Percentiles rank a stretch among this genome's conserved stretches.
Conservation (phyloP, 2,329 filamentous ascomycete genomes). For the Neofusicoccum sp. region DNA sequence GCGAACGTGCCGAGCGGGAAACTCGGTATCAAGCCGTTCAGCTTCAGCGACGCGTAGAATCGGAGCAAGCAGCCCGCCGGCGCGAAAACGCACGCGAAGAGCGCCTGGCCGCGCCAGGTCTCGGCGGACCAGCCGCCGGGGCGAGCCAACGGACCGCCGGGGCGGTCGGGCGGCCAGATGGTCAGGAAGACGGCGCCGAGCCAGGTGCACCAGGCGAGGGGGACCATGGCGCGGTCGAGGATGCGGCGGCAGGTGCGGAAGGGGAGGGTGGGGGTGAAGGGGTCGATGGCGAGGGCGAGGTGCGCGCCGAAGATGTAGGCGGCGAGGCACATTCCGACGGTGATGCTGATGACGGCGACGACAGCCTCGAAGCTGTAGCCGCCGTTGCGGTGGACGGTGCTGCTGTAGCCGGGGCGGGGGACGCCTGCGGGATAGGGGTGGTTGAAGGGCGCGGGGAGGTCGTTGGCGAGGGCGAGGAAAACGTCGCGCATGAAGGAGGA, state of each 20-base stretch:
- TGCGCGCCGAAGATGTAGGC: slow-evolving; percentile 74
- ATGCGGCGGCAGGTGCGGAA: slow-evolving; percentile 56
- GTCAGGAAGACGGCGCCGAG: slow-evolving; percentile 70
- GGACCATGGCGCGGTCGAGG: slow-evolving; percentile 62
- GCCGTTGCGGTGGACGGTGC: slow-evolving; percentile 55
- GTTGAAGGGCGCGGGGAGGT: slow-evolving; percentile 56
- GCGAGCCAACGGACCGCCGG: slow-evolving; percentile 19
- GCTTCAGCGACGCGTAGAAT: slow-evolving; percentile 67
- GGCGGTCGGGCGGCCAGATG: slow-evolving; percentile 65
- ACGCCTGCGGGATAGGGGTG: slow-evolving; percentile 33
- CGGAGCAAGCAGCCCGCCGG: slow-evolving; percentile 74
- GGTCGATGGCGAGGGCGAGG: slow-evolving; percentile 62
- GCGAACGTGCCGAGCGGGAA: slow-evolving; percentile 87
- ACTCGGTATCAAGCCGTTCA: slow-evolving; percentile 65
- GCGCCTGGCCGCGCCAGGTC: slow-evolving; percentile 70
- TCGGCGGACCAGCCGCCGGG: slow-evolving; percentile 43
- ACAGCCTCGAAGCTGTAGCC: slow-evolving; percentile 84
- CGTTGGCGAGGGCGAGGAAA: slow-evolving; percentile 77
- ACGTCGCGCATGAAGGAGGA: slow-evolving; percentile 79
- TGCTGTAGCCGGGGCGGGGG: slow-evolving; percentile 29
- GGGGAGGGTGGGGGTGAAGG: slow-evolving; percentile 59
- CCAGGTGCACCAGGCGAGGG: slow-evolving; percentile 75
- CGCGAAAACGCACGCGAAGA: slow-evolving; percentile 79
- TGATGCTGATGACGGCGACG: slow-evolving; percentile 70
- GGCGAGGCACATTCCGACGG: slow-evolving; percentile 66